Conservation (phyloP, 1,284 basidiomycete species). For the Pseudozyma thailandica region DNA sequence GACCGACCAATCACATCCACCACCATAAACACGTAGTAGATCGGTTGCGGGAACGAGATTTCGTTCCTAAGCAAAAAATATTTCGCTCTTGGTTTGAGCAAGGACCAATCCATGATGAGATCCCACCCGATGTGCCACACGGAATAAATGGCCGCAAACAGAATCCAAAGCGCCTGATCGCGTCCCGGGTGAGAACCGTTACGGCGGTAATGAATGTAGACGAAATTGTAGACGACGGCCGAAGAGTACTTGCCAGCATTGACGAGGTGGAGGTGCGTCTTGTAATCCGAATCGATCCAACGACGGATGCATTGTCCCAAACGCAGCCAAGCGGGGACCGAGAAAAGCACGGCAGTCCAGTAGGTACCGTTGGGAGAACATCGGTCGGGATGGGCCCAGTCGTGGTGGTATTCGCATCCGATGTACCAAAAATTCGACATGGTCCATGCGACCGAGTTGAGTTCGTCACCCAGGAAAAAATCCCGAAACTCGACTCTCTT, state of each 20-base stretch:
- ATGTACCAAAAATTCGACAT: slow-evolving; percentile 71
- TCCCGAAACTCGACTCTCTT: slow-evolving; percentile 67
- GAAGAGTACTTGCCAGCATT: slow-evolving; percentile 74
- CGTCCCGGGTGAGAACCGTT: slow-evolving; percentile 36
- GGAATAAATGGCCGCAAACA: slow-evolving; percentile 76
- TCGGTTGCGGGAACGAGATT: slow-evolving; percentile 69
- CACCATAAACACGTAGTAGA: slow-evolving; percentile 71
- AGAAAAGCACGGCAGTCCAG: slow-evolving; percentile 71
- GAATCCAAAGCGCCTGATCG: slow-evolving; percentile 63
- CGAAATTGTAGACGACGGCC: slow-evolving; percentile 60
- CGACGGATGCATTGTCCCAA: slow-evolving; percentile 86
- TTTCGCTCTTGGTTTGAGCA: slow-evolving; percentile 74
- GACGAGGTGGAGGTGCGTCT: slow-evolving; percentile 80
- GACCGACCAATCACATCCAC: slow-evolving; percentile 81
- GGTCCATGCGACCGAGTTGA: slow-evolving; percentile 67
- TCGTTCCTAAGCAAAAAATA: slow-evolving; percentile 80
- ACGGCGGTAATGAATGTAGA: slow-evolving; percentile 65
- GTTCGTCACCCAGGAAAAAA: slow-evolving; percentile 68
- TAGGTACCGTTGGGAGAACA: slow-evolving; percentile 59
- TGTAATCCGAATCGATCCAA: slow-evolving; percentile 77
- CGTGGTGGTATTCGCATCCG: slow-evolving; percentile 76
- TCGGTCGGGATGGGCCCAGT: slow-evolving; percentile 45
- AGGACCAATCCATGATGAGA: slow-evolving; percentile 72
- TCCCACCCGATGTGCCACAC: slow-evolving; percentile 84
- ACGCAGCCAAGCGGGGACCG: slow-evolving; percentile 79